phyloP scores from a whole-genome alignment of 352 stramenopile genomes.

The Phytophthora uliginosa region DNA sequence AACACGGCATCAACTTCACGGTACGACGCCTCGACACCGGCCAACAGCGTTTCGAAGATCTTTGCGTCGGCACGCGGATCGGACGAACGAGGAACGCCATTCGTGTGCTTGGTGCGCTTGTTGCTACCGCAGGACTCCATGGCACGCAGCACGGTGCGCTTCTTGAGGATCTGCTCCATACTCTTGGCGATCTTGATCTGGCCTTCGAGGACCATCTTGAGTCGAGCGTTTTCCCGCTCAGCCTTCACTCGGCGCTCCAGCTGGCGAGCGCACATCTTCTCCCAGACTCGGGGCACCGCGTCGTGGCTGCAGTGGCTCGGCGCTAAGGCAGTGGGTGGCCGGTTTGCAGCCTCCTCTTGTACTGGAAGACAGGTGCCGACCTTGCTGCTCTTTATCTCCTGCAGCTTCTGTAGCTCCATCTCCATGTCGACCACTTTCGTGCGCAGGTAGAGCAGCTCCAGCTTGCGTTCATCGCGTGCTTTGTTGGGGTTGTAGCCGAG shows the following conservation, averaged over 20 bases:
- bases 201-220: constrained; percentile 46
- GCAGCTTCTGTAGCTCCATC: constrained; percentile 40
- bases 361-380: not conserved
- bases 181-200: constrained; percentile 55
- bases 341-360: too few species aligned
- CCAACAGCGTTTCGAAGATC: constrained; percentile 40
- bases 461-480: constrained; percentile 49
- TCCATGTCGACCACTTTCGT: constrained; percentile 53
- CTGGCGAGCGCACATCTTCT: constrained; percentile 43
- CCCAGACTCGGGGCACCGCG: constrained; percentile 36
- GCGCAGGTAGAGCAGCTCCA: constrained; percentile 54
- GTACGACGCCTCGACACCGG: constrained; percentile 38
- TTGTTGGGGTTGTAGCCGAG: constrained; percentile 54
- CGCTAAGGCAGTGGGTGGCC: not conserved
- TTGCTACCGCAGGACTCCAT: constrained; percentile 39
- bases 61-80: constrained; percentile 29
- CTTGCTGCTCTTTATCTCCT: constrained; percentile 26
- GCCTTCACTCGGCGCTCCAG: constrained; percentile 38
- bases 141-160: constrained; percentile 38
- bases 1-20: constrained; percentile 43
- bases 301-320: constrained; percentile 5
- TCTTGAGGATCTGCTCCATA: constrained; percentile 46
- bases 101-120: constrained; percentile 41
- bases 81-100: constrained; percentile 24
- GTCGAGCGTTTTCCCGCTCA: constrained; percentile 45